Evolutionary conservation across 257 asterid genomes (phyloP).

Genomic region (Lycium ferocissimum): DNA sequence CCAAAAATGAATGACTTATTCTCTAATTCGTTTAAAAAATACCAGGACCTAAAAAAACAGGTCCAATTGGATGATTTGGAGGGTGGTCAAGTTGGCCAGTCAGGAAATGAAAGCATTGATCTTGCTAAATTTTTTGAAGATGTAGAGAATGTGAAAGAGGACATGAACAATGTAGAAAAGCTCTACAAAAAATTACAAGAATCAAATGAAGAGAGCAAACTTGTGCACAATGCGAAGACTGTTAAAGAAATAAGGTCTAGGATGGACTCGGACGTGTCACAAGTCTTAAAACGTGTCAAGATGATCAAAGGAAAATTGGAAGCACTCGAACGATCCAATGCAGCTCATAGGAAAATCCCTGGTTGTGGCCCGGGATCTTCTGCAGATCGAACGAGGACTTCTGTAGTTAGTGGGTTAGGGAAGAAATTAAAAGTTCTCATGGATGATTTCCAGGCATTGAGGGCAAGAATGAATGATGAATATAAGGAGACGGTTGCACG

Average conservation of each 20-base stretch:
- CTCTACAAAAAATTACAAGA: slow-evolving; percentile 45
- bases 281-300: slow-evolving; percentile 48
- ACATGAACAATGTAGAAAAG: slow-evolving; percentile 46
- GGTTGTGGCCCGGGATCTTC: slow-evolving; percentile 60
- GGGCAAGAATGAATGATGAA: slow-evolving; percentile 50
- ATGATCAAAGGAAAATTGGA: slow-evolving; percentile 52
- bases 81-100: slow-evolving; percentile 25
- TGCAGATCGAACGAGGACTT: slow-evolving; percentile 52
- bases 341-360: slow-evolving; percentile 41
- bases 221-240: slow-evolving; percentile 51
- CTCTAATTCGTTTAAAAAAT: slow-evolving; percentile 47
- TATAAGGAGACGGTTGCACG: slow-evolving; percentile 54
- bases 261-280: slow-evolving; percentile 49
- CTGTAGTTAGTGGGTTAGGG: slow-evolving; percentile 56
- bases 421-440: slow-evolving; percentile 49
- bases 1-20: slow-evolving; percentile 53
- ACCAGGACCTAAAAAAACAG: slow-evolving; percentile 51
- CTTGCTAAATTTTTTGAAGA: slow-evolving; percentile 50
- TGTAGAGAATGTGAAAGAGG: slow-evolving; percentile 54
- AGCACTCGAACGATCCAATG: slow-evolving; percentile 50
- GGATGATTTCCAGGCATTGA: slow-evolving; percentile 51
- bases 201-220: slow-evolving; percentile 52
- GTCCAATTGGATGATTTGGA: slow-evolving; percentile 49
- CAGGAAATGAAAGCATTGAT: slow-evolving; percentile 33
- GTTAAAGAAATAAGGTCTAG: slow-evolving; percentile 47